phyloP scores from a whole-genome alignment of 768 basidiomycete species.

The Naganishia vaughanmartiniae region DNA sequence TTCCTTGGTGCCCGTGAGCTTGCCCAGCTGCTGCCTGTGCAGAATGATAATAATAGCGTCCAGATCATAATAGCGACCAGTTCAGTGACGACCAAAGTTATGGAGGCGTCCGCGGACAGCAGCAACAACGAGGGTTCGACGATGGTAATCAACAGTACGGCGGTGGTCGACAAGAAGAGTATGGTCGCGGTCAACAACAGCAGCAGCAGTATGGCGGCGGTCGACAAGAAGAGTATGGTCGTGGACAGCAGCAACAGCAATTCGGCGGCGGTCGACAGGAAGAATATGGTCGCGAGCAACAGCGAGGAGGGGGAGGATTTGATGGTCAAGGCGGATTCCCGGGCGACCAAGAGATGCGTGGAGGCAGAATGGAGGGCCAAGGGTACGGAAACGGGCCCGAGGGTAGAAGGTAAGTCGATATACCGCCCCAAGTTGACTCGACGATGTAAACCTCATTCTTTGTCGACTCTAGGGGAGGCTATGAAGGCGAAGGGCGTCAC shows the following conservation, averaged over 20 bases:
- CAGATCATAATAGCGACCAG: too few species aligned
- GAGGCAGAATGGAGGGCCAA: constrained; percentile 13
- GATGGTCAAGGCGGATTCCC: constrained; percentile 10
- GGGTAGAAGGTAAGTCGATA: constrained; percentile 3
- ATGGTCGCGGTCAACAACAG: background rate
- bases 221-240: background rate
- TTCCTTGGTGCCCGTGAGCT: too few species aligned
- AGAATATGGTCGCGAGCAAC: background rate
- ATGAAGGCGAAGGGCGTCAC: background rate
- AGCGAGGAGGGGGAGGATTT: background rate
- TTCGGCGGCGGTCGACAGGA: background rate
- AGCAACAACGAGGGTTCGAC: background rate
- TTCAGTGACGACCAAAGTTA: constrained; percentile 22
- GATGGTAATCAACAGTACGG: constrained; percentile 1
- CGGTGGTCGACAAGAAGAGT: background rate
- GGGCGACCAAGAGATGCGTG: constrained; percentile 10
- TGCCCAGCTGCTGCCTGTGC: too few species aligned
- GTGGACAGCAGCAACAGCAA: background rate
- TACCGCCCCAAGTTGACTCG: background rate
- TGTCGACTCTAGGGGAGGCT: background rate
- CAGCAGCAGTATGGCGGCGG: background rate
- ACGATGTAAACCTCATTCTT: background rate
- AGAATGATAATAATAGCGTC: too few species aligned
- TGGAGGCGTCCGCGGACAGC: background rate
- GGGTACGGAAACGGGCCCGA: constrained; percentile 1